A percentile compares a stretch with the other conserved stretches of the same genome.
These are phyloP conservation scores for Madurella mycetomatis DNA, from an alignment of 2,329 filamentous ascomycete species.

Conservation along the genomic window DNA sequence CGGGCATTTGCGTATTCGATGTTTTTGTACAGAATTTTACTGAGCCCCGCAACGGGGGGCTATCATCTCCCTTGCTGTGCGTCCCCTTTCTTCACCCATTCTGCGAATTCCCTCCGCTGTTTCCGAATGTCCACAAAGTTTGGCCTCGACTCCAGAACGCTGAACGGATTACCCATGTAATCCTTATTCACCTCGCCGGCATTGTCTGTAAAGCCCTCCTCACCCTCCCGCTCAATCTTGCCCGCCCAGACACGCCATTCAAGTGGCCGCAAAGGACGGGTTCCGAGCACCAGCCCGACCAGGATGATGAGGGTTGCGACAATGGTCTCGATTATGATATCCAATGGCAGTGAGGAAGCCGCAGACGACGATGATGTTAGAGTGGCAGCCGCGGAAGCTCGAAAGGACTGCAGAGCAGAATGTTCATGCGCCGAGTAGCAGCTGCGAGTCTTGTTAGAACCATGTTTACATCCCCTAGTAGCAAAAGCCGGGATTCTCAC, in stretches of 20 bases:
- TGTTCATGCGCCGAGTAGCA: constrained; percentile 97
- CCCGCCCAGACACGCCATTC: constrained; percentile 78
- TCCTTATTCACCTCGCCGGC: constrained; percentile 65
- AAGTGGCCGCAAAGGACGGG: constrained; percentile 77
- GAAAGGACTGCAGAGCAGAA: constrained; percentile 63
- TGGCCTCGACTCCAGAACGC: constrained; percentile 69
- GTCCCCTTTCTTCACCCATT: constrained; percentile 55
- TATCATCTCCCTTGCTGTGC: constrained; percentile 7
- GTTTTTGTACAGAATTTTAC: background rate
- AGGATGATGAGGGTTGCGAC: constrained; percentile 76
- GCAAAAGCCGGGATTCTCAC: constrained; percentile 49
- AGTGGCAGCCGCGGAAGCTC: constrained; percentile 43
- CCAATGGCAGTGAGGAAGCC: constrained; percentile 62
- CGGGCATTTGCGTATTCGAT: background rate
- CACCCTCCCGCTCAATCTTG: constrained; percentile 74
- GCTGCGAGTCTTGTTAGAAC: constrained; percentile 43
- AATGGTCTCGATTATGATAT: constrained; percentile 85
- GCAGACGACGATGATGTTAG: constrained; percentile 39
- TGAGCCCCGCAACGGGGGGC: no score
- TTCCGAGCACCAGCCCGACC: constrained; percentile 73
- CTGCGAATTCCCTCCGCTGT: constrained; percentile 71
- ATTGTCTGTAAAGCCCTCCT: constrained; percentile 51
- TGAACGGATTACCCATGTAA: constrained; percentile 74
- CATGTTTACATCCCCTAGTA: constrained; percentile 11
- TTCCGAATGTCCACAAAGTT: constrained; percentile 87